These are phyloP conservation scores for Pulveroboletus sp. DNA, from an alignment of 768 basidiomycete genomes.

Conservation along the genomic window DNA sequence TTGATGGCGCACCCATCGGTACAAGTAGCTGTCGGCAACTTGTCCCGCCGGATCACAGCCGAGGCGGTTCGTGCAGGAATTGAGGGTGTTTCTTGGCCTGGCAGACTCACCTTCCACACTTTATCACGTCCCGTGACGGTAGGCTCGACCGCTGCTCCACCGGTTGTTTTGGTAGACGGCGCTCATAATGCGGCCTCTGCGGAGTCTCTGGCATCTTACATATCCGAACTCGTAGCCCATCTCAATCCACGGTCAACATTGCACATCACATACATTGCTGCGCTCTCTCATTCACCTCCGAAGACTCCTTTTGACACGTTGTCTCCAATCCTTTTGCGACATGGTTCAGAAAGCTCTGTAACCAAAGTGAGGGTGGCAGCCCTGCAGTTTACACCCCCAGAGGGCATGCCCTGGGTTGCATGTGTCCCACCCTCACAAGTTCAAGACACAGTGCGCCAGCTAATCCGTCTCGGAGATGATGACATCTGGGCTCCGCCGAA, in stretches of 20 bases:
- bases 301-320: constrained; percentile 77
- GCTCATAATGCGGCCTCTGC: constrained; percentile 91
- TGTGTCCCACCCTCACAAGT: constrained; percentile 55
- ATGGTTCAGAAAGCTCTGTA: constrained; percentile 22
- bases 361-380: constrained; percentile 50
- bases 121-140: constrained; percentile 21
- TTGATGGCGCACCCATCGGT: constrained; percentile 44
- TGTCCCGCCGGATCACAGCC: constrained; percentile 40
- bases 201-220: constrained; percentile 60
- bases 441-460: constrained; percentile 38
- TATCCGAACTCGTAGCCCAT: constrained; percentile 34
- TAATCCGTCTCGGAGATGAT: constrained; percentile 39
- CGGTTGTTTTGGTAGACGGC: constrained; percentile 77
- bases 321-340: constrained; percentile 55
- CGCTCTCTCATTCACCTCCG: constrained; percentile 82
- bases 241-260: constrained; percentile 23
- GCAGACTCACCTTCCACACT: constrained; percentile 72
- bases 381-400: constrained; percentile 68
- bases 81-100: constrained; percentile 65
- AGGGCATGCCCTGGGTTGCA: constrained; percentile 94
- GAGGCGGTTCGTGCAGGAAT: constrained; percentile 58
- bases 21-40: constrained; percentile 13
- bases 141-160: constrained; percentile 13
- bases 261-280: constrained; percentile 69
- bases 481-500: constrained; percentile 44